Evolutionary conservation across 2,329 filamentous ascomycete genomes (phyloP).

Genomic region (Pseudogymnoascus sp.): DNA sequence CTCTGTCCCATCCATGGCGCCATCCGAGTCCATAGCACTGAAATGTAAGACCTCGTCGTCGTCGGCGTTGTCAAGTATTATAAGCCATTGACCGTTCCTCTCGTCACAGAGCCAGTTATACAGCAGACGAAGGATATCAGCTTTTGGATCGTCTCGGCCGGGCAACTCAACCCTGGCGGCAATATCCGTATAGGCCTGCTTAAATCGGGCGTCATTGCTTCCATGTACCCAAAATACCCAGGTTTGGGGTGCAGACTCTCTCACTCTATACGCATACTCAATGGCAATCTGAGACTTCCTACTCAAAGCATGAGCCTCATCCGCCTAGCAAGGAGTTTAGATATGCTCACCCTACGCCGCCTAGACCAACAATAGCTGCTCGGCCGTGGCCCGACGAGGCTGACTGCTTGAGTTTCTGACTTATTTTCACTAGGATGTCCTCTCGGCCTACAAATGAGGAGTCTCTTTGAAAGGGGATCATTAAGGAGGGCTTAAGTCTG

Average conservation of each 20-base stretch:
- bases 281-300: conserved; percentile 22
- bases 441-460: conserved; percentile 15
- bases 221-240: conserved; percentile 21
- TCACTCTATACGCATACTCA: conserved; percentile 16
- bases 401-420: conserved; percentile 4
- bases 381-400: conserved; percentile 12
- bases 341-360: conserved; percentile 16
- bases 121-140: conserved; percentile 15
- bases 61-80: conserved; percentile 22
- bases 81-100: conserved; percentile 18
- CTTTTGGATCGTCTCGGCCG: conserved; percentile 16
- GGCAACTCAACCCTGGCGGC: conserved; percentile 15
- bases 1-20: background rate
- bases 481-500: conserved; percentile 6
- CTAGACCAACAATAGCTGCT: conserved; percentile 15
- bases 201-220: conserved; percentile 13
- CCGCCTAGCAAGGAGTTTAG: background rate
- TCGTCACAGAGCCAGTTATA: conserved; percentile 17
- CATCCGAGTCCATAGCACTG: background rate
- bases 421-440: conserved; percentile 10
- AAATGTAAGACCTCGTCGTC: conserved; percentile 14
- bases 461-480: conserved; percentile 16
- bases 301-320: background rate
- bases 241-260: conserved; percentile 1
- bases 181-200: conserved; percentile 18